Evolutionary conservation across 2,329 filamentous ascomycete genomes (phyloP).

Genomic region (Aspergillus arachidicola): DNA sequence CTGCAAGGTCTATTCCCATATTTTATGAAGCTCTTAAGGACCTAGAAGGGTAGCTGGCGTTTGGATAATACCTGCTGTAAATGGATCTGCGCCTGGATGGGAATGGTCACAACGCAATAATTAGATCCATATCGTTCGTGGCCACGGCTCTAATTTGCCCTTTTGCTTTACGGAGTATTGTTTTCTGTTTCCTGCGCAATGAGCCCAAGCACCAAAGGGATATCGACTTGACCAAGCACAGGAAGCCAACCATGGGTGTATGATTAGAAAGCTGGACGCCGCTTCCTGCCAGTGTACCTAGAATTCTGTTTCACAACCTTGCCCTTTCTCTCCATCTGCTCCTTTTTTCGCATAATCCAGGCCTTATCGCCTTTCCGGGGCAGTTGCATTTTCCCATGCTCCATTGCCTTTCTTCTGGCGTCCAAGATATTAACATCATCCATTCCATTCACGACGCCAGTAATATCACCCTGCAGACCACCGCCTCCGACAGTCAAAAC

Average conservation of each 20-base stretch:
- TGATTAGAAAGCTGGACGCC: conserved; percentile 71
- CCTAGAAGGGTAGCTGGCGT: neutral
- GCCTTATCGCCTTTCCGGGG: conserved; percentile 53
- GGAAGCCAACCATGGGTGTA: neutral
- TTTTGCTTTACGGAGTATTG: neutral
- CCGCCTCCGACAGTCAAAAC: conserved; percentile 87
- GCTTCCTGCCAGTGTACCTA: conserved; percentile 91
- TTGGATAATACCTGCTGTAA: neutral
- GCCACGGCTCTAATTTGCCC: neutral
- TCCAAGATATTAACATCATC: conserved; percentile 83
- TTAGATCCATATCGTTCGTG: neutral
- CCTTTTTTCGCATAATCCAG: conserved; percentile 68
- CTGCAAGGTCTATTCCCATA: neutral
- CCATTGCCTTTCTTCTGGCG: conserved; percentile 56
- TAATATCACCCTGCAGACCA: conserved; percentile 71
- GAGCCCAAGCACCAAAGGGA: neutral
- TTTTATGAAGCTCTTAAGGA: neutral
- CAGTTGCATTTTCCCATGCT: conserved; percentile 43
- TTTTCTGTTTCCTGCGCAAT: neutral
- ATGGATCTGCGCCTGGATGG: neutral
- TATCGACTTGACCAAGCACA: neutral
- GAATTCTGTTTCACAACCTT: conserved; percentile 90
- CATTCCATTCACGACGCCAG: conserved; percentile 85
- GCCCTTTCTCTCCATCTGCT: conserved; percentile 89
- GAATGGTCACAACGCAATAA: neutral